A percentile compares a stretch with the other conserved stretches of the same genome.
Evolutionary conservation across 176 grass and related monocot genomes (phyloP).

Genomic region (Microstegium vimineum): DNA sequence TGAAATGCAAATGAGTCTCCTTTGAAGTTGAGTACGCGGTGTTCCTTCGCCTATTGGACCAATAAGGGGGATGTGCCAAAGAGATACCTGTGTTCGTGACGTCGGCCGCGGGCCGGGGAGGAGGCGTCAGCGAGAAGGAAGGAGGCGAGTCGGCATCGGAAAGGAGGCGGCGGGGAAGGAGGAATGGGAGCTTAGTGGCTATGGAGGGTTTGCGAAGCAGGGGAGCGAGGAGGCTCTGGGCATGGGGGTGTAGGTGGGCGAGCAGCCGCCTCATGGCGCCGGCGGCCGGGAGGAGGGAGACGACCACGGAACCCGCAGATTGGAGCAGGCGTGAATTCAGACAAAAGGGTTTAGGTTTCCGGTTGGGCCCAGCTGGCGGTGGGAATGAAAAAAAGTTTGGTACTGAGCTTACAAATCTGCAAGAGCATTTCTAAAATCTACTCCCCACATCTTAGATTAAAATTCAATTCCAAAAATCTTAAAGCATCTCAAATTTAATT

Average conservation of each 20-base stretch:
- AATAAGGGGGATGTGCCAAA: neutral
- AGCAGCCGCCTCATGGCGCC: constrained; percentile 48
- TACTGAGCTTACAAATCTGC: no score
- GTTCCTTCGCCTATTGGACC: neutral
- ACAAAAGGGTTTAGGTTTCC: constrained; percentile 15
- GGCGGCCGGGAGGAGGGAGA: neutral
- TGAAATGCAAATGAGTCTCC: neutral
- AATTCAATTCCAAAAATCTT: no score
- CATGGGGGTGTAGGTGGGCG: constrained; percentile 17
- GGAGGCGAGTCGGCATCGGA: neutral
- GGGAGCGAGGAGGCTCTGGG: neutral
- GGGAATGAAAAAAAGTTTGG: no score
- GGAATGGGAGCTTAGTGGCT: constrained; percentile 14
- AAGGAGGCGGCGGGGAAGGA: constrained; percentile 13
- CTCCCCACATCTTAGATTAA: no score
- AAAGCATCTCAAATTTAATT: no score
- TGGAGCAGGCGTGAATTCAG: neutral
- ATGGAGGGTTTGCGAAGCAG: neutral
- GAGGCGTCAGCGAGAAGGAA: neutral
- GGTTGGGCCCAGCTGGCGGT: neutral
- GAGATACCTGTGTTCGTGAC: constrained; percentile 41
- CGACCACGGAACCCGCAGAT: neutral
- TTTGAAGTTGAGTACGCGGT: neutral
- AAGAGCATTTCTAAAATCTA: no score
- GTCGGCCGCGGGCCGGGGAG: constrained; percentile 1